Evolutionary conservation across 768 basidiomycete genomes (phyloP), one percentile per base, ranked within the genome.

Genomic region (Tylopilus balloui): DNA sequence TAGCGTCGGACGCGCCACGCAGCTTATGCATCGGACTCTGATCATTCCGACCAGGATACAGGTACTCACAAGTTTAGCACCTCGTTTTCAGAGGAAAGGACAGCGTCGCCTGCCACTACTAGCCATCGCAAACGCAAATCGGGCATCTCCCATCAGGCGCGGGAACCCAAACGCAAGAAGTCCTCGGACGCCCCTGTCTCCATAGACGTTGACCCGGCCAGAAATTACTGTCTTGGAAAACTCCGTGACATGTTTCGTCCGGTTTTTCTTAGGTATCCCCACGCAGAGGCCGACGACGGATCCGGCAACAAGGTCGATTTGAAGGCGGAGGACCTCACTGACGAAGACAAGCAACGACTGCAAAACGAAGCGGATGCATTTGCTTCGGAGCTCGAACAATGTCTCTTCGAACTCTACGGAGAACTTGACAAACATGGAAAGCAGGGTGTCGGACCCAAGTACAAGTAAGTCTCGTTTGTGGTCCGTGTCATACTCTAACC

Each of bases 161-260:
- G 72, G 10, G 73, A 72, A 7, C 58, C 75, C 15, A 62, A 75
- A 13, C 83, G 82, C 61, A 73, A 77, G 50, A 78, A 73, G 59
- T 65, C 71, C 19, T 73, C 74, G 25, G 68, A 72, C 25, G 64
- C 65, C 32, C 69, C 70, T 12, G 24, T 67, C 19, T 57, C 60
- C n/a, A 67, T 73, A 1, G 65, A 70, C 6, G 84, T 84, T n/a
- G 89, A 92, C 58, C 80, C 86, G 9, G 76, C 80, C 0, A 76
- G 90, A 53, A 89, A 83, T 62, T 92, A 90, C 56, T 92, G 90
- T 65, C 72, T 88, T 42, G 77, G 78, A 13, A 90, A 90, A 67
- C 68, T 91, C 57, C 78, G 81, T 57, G 84, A 86, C 41, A 69
- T 90, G 52, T 80, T 91, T 65, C 72, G 71, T 52, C 77, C 82